These are phyloP conservation scores for Teratosphaeria epicoccoides DNA, from an alignment of 2,329 filamentous ascomycete genomes.

Conservation along the genomic window DNA sequence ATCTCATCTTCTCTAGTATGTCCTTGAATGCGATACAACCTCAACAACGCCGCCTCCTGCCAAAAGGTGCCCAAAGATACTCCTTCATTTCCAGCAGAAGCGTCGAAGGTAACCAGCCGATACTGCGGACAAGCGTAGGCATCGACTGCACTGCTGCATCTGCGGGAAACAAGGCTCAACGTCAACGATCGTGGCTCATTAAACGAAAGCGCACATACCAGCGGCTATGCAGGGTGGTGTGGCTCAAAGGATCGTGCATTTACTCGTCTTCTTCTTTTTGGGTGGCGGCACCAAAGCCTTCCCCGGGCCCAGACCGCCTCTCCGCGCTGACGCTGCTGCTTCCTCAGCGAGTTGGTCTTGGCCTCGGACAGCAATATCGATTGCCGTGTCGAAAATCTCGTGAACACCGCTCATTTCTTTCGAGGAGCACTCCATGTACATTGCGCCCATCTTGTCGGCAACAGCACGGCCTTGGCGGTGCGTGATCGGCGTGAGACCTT, in stretches of 20 bases:
- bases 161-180: conserved; percentile 1
- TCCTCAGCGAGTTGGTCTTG: conserved; percentile 36
- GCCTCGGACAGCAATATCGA: conserved; percentile 78
- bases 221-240: not conserved
- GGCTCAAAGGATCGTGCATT: conserved; percentile 60
- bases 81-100: conserved; percentile 6
- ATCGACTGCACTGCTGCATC: conserved; percentile 6
- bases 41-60: not conserved
- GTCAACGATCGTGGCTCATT: conserved; percentile 7
- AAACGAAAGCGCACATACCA: conserved; percentile 1
- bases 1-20: not conserved
- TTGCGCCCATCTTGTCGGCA: conserved; percentile 83
- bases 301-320: conserved; percentile 26
- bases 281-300: conserved; percentile 22
- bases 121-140: conserved; percentile 2
- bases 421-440: conserved; percentile 97
- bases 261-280: conserved; percentile 73
- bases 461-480: conserved; percentile 80
- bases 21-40: not conserved
- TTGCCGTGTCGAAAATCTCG: conserved; percentile 88
- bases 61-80: conserved; percentile 6
- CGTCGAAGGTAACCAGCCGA: not conserved
- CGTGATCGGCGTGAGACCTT: conserved; percentile 90
- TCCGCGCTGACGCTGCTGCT: conserved; percentile 32
- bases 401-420: conserved; percentile 96